phyloP scores from a whole-genome alignment of 805 yeast genomes.

The Metschnikowia matae region DNA sequence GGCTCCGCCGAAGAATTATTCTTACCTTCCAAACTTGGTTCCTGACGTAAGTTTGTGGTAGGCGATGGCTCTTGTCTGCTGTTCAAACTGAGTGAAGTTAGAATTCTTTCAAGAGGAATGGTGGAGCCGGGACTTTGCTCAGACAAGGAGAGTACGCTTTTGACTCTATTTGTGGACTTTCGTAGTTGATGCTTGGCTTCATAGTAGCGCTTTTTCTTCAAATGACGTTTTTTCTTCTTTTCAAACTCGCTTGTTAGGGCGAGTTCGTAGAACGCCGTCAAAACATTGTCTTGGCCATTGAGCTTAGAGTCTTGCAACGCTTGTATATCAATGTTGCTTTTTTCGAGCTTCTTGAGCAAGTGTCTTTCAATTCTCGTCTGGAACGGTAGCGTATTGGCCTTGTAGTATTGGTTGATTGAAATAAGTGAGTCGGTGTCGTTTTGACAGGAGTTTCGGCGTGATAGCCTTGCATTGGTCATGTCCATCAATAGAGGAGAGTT shows the following conservation, averaged over 20 bases:
- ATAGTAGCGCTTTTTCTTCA: constrained; percentile 29
- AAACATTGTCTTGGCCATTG: constrained; percentile 60
- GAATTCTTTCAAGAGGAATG: constrained; percentile 38
- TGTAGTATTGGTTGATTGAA: constrained; percentile 38
- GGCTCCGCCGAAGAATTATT: not conserved
- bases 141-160: constrained; percentile 32
- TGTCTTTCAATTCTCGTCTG: constrained; percentile 59
- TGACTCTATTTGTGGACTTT: constrained; percentile 32
- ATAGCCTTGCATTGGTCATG: constrained; percentile 21
- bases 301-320: constrained; percentile 54
- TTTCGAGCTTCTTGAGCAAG: constrained; percentile 54
- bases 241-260: constrained; percentile 50
- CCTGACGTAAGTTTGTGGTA: not conserved
- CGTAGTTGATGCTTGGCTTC: constrained; percentile 30
- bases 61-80: constrained; percentile 16
- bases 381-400: constrained; percentile 39
- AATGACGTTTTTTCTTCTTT: constrained; percentile 30
- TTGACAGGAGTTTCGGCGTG: constrained; percentile 14
- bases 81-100: constrained; percentile 32
- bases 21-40: not conserved
- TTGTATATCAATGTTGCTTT: constrained; percentile 62
- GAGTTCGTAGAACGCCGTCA: constrained; percentile 73
- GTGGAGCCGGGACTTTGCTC: constrained; percentile 24
- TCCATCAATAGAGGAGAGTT: constrained; percentile 35
- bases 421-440: constrained; percentile 31